Evolutionary conservation across 2,329 filamentous ascomycete species (phyloP).

Genomic region (Harringtonia aguacate): DNA sequence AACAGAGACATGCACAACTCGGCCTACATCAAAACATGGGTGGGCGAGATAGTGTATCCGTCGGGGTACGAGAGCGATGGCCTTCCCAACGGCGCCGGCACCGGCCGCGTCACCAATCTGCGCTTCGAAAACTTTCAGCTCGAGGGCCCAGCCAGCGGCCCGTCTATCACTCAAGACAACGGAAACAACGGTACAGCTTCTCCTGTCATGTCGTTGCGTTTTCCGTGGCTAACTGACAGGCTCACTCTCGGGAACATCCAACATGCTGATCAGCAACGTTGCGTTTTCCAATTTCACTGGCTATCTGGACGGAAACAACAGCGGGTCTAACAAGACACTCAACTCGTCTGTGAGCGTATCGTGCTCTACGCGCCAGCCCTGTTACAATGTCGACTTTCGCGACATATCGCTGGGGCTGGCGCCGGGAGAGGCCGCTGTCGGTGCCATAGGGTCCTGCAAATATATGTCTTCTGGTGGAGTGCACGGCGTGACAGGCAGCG

Average conservation of each 20-base stretch:
- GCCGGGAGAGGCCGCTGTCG: slow-evolving; percentile 9
- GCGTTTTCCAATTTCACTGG: slow-evolving; percentile 41
- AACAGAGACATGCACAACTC: slow-evolving; percentile 35
- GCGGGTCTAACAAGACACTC: slow-evolving; percentile 24
- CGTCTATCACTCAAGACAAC: slow-evolving; percentile 33
- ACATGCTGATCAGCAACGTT: slow-evolving; percentile 38
- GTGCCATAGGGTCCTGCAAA: slow-evolving; percentile 18
- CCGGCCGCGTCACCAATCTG: slow-evolving; percentile 37
- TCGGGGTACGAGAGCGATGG: slow-evolving; percentile 35
- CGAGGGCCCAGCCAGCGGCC: slow-evolving; percentile 30
- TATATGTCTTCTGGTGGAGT: slow-evolving; percentile 18
- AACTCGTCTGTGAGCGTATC: slow-evolving; percentile 19
- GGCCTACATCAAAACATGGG: slow-evolving; percentile 47
- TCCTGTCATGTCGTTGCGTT: not conserved
- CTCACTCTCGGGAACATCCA: slow-evolving; percentile 34
- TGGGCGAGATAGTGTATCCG: slow-evolving; percentile 35
- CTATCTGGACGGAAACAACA: slow-evolving; percentile 17
- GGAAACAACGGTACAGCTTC: slow-evolving; percentile 28
- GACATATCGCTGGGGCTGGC: slow-evolving; percentile 13
- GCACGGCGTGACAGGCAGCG: slow-evolving; percentile 17
- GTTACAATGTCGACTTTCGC: slow-evolving; percentile 34
- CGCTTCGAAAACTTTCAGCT: slow-evolving; percentile 39
- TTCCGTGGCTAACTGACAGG: not conserved
- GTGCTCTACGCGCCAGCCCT: slow-evolving; percentile 36
- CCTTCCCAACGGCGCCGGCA: slow-evolving; percentile 38